These are phyloP conservation scores for Mycena sp. DNA, from an alignment of 1,284 basidiomycete species.

Conservation along the genomic window DNA sequence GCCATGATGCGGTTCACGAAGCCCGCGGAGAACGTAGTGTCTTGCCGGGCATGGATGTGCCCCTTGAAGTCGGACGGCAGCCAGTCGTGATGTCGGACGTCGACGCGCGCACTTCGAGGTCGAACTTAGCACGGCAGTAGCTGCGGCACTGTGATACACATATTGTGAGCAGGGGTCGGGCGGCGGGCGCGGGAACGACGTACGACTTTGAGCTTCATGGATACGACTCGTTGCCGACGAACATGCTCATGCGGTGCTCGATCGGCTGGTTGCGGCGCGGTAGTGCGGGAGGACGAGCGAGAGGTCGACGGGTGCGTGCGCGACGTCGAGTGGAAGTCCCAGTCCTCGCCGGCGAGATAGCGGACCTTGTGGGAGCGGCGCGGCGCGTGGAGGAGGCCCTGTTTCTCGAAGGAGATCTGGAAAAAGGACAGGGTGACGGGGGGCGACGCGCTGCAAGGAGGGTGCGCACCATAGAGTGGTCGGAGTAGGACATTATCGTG, in stretches of 20 bases:
- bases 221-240: conserved; percentile 58
- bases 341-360: conserved; percentile 60
- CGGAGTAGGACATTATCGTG: conserved; percentile 22
- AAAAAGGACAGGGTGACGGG: background rate
- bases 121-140: conserved; percentile 68
- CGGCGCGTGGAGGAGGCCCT: conserved; percentile 19
- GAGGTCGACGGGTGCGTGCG: conserved; percentile 63
- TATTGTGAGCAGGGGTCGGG: conserved; percentile 9
- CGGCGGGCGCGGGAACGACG: conserved; percentile 38
- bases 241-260: conserved; percentile 75
- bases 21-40: conserved; percentile 68
- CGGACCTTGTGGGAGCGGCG: conserved; percentile 64
- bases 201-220: conserved; percentile 78
- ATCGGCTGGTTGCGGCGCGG: conserved; percentile 76
- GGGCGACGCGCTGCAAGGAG: background rate
- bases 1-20: conserved; percentile 75
- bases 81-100: conserved; percentile 71
- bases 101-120: conserved; percentile 68
- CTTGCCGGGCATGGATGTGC: conserved; percentile 61
- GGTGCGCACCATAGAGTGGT: conserved; percentile 30
- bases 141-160: conserved; percentile 66
- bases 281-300: conserved; percentile 78
- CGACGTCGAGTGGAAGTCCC: conserved; percentile 71
- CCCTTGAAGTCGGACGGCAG: conserved; percentile 81
- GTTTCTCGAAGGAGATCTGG: conserved; percentile 26